Evolutionary conservation across 306 rosid species (phyloP).

Genomic region (Leucaena leucocephala): DNA sequence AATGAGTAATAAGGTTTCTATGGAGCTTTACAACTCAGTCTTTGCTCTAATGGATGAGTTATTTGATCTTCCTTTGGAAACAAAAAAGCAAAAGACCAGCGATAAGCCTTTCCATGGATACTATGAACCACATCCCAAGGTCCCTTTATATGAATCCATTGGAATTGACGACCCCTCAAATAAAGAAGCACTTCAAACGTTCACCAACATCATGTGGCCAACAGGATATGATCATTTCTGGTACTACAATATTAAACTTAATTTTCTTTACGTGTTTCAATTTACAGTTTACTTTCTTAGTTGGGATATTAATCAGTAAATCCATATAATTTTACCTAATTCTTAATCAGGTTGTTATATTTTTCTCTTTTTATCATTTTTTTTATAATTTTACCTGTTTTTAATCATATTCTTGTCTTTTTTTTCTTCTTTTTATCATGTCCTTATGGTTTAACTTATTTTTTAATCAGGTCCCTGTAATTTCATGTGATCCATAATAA

Average conservation of each 20-base stretch:
- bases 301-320: no score
- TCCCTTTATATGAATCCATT: constrained; percentile 44
- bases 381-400: no score
- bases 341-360: no score
- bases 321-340: no score
- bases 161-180: constrained; percentile 37
- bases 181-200: constrained; percentile 34
- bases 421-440: no score
- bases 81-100: constrained; percentile 36
- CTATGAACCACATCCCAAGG: constrained; percentile 1
- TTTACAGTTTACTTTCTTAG: neutral
- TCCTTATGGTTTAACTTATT: no score
- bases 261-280: neutral
- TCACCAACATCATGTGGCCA: constrained; percentile 46
- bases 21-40: constrained; percentile 40
- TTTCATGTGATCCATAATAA: no score
- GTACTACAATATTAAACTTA: constrained; percentile 17
- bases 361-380: no score
- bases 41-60: constrained; percentile 37
- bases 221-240: constrained; percentile 43
- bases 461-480: no score
- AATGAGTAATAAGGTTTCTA: constrained; percentile 29
- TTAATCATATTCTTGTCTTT: no score
- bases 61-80: constrained; percentile 47
- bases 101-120: constrained; percentile 44